These are phyloP conservation scores for Tritrichomonas foetus DNA, from an alignment of 208 protist genomes.

Conservation along the genomic window DNA sequence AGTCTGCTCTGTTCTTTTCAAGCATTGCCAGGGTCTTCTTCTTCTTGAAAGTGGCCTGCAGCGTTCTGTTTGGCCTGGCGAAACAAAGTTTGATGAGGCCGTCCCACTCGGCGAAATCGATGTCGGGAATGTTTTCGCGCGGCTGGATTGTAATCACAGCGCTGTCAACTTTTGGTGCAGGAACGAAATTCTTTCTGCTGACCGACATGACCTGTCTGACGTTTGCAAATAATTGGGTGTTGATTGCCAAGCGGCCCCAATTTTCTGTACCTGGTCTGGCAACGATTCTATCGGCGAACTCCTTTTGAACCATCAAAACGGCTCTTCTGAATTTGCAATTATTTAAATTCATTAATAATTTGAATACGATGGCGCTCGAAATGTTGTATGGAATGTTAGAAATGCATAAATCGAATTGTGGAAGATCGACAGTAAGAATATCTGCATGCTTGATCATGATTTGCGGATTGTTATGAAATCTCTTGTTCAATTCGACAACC, in stretches of 20 bases:
- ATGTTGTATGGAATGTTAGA: slow-evolving; percentile 98
- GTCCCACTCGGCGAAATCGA: slow-evolving; percentile 99
- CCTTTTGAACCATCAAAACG: slow-evolving; percentile 46
- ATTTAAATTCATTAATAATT: slow-evolving; percentile 18
- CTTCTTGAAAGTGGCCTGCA: slow-evolving; percentile 36
- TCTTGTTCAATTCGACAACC: slow-evolving; percentile 97
- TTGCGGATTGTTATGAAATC: slow-evolving; percentile 64
- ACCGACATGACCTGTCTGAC: slow-evolving; percentile 97
- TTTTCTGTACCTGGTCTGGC: slow-evolving; percentile 89
- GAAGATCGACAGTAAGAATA: slow-evolving; percentile 93
- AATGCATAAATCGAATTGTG: slow-evolving; percentile 99
- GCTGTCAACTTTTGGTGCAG: slow-evolving; percentile 91
- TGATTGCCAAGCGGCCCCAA: slow-evolving; percentile 97
- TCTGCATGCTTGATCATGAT: slow-evolving; percentile 95
- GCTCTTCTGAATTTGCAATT: slow-evolving; percentile 74
- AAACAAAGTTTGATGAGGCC: slow-evolving; percentile 95
- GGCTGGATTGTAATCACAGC: slow-evolving; percentile 95
- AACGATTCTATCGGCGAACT: slow-evolving; percentile 51
- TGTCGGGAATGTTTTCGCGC: slow-evolving; percentile 81
- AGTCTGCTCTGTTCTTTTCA: neutral
- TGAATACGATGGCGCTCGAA: neutral
- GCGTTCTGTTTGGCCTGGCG: slow-evolving; percentile 62
- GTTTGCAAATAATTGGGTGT: slow-evolving; percentile 92
- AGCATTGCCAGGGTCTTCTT: neutral
- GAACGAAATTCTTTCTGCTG: slow-evolving; percentile 90